These are phyloP conservation scores for Camelina laxa DNA, from an alignment of 345 rosid genomes.

Conservation along the genomic window DNA sequence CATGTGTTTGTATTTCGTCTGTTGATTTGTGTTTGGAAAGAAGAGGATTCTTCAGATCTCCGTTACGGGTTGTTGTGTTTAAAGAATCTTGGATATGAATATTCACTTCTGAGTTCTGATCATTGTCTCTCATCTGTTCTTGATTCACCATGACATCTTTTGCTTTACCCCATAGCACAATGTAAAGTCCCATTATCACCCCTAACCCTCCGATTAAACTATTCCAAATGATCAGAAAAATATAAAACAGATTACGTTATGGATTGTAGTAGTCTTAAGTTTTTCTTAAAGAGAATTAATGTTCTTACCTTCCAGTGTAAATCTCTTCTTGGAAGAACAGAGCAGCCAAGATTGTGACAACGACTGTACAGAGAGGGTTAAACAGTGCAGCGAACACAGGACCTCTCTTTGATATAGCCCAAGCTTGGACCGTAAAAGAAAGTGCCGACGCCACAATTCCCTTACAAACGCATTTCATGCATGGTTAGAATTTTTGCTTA, in stretches of 20 bases:
- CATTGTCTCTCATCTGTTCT: conserved; percentile 14
- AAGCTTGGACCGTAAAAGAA: conserved; percentile 59
- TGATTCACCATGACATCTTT: conserved; percentile 48
- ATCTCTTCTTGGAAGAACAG: conserved; percentile 60
- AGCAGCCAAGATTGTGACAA: conserved; percentile 61
- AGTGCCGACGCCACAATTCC: conserved; percentile 58
- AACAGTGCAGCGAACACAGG: conserved; percentile 71
- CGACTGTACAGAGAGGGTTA: conserved; percentile 65
- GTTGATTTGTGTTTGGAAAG: conserved; percentile 42
- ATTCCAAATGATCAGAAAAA: not conserved
- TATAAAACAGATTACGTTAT: not conserved
- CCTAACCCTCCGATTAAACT: conserved; percentile 64
- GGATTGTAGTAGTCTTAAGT: not conserved
- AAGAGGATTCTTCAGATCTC: conserved; percentile 58
- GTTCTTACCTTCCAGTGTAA: conserved; percentile 56
- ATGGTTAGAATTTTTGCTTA: not conserved
- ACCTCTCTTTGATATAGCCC: conserved; percentile 65
- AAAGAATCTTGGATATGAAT: conserved; percentile 46
- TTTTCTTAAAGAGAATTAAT: too few species aligned
- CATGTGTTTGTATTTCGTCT: conserved; percentile 32
- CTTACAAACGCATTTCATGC: conserved; percentile 28
- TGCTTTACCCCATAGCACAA: conserved; percentile 73
- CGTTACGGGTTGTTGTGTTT: conserved; percentile 33
- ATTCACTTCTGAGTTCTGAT: conserved; percentile 43
- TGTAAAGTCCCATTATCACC: conserved; percentile 56